Evolutionary conservation across 1,284 basidiomycete species (phyloP).

Genomic region (Papiliotrema laurentii): DNA sequence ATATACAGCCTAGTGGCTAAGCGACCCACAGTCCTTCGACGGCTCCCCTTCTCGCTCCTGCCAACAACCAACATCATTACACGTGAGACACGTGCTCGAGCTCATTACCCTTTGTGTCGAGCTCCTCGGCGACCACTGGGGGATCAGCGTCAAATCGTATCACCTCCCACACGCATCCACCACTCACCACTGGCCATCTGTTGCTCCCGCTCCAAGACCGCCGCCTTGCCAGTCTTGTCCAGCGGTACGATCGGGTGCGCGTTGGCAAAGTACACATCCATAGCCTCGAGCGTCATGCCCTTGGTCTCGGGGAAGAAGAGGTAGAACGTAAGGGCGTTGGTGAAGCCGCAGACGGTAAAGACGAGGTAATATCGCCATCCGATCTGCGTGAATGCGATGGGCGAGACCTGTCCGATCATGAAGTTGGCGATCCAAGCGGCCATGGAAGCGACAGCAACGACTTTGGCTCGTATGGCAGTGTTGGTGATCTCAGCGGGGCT

Average conservation of each 20-base stretch:
- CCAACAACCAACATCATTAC: too few relatives aligned
- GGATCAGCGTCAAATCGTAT: too few relatives aligned
- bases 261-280: conserved; percentile 56
- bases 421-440: conserved; percentile 55
- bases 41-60: too few relatives aligned
- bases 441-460: conserved; percentile 57
- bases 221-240: conserved; percentile 47
- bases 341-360: conserved; percentile 60
- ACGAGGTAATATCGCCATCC: conserved; percentile 54
- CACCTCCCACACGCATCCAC: too few relatives aligned
- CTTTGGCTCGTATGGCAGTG: conserved; percentile 59
- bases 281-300: conserved; percentile 51
- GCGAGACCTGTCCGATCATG: conserved; percentile 49
- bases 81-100: too few relatives aligned
- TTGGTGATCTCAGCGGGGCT: conserved; percentile 53
- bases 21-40: too few relatives aligned
- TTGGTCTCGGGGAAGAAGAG: conserved; percentile 47
- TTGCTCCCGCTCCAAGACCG: conserved; percentile 51
- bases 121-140: too few relatives aligned
- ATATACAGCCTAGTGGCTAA: too few relatives aligned
- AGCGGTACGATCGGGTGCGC: conserved; percentile 54
- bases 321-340: conserved; percentile 61
- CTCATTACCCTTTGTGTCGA: too few relatives aligned
- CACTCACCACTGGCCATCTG: conserved; percentile 44
- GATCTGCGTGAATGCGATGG: conserved; percentile 42